These are phyloP conservation scores for Stentor roeselii DNA, from an alignment of 73 alveolate genomes.

Conservation along the genomic window DNA sequence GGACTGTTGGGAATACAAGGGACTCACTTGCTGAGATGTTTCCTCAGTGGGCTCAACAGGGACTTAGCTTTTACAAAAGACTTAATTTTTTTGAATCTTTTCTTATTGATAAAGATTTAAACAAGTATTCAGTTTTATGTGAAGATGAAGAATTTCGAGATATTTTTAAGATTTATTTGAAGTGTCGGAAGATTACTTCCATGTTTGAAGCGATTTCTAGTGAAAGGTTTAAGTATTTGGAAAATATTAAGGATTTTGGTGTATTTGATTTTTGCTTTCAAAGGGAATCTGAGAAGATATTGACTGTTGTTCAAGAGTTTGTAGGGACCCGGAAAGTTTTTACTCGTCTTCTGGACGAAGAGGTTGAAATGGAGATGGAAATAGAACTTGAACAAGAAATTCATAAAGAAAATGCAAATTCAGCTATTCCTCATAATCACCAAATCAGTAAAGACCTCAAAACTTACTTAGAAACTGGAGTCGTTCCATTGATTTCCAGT, in stretches of 20 bases:
- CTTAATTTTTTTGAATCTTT: not conserved
- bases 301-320: too few relatives aligned
- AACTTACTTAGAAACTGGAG: not conserved
- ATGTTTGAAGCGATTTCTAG: too few relatives aligned
- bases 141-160: not conserved
- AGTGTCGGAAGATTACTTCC: not conserved
- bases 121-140: not conserved
- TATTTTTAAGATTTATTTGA: too few relatives aligned
- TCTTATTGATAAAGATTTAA: too few relatives aligned
- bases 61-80: not conserved
- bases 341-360: not conserved
- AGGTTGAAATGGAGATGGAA: not conserved
- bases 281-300: not conserved
- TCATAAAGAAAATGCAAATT: too few relatives aligned
- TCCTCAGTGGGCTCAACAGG: not conserved
- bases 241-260: not conserved
- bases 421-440: not conserved
- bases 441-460: not conserved
- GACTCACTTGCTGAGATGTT: not conserved
- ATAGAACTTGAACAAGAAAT: not conserved
- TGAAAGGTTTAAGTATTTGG: not conserved
- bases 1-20: not conserved
- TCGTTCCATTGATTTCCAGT: not conserved
- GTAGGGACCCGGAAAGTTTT: not conserved
- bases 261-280: too few relatives aligned